Conservation (phyloP, 2,329 filamentous ascomycete genomes). For the Colletotrichum echinochloae region DNA sequence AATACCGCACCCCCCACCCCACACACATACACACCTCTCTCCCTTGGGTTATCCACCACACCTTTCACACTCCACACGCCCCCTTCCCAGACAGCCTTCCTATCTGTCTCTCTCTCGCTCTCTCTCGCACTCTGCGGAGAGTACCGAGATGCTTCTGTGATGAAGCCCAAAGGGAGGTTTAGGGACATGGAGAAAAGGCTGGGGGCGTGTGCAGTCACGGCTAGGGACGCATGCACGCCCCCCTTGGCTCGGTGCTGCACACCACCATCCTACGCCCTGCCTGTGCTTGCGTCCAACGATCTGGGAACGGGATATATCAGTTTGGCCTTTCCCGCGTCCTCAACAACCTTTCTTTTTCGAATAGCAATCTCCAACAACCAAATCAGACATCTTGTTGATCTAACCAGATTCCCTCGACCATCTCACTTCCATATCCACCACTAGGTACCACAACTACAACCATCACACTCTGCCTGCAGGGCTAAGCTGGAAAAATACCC, state of each 20-base stretch:
- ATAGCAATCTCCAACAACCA: slow-evolving; percentile 7
- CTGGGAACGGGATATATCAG: slow-evolving; percentile 34
- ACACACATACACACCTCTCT: no score
- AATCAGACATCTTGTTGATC: background rate
- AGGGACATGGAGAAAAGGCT: background rate
- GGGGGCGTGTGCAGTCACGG: slow-evolving; percentile 6
- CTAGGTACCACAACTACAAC: background rate
- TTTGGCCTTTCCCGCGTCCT: slow-evolving; percentile 24
- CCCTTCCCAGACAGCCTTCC: background rate
- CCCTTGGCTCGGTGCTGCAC: slow-evolving; percentile 9
- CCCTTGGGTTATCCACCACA: background rate
- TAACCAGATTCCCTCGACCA: background rate
- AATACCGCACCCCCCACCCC: slow-evolving; percentile 1
- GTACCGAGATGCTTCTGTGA: slow-evolving; percentile 9
- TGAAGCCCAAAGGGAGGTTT: slow-evolving; percentile 1
- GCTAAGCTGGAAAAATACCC: slow-evolving; percentile 6
- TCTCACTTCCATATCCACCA: background rate
- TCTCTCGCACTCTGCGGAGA: background rate
- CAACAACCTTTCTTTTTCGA: slow-evolving; percentile 5
- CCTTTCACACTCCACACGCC: background rate
- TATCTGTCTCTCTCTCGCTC: background rate
- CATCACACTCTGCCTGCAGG: background rate
- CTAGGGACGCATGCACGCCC: background rate
- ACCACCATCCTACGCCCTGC: slow-evolving; percentile 2
- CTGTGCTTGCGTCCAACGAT: slow-evolving; percentile 13